These are phyloP conservation scores for Coemansia pectinata DNA, from an alignment of 192 early-diverging fungal species.

Conservation along the genomic window DNA sequence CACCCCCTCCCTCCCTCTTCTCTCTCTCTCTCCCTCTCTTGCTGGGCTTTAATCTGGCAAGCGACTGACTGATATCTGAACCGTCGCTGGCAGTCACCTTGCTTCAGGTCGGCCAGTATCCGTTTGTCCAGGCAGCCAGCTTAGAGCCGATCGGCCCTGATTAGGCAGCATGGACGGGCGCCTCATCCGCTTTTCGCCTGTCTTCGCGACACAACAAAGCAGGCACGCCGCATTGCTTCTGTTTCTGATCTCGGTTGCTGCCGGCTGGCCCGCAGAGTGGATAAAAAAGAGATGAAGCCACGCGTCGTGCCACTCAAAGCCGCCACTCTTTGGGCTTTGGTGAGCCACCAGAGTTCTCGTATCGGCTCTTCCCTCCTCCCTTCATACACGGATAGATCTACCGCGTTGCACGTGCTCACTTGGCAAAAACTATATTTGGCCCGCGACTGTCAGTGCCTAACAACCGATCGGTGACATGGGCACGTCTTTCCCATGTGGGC, in stretches of 20 bases:
- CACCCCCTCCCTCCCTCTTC: background rate
- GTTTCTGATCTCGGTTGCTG: background rate
- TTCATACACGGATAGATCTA: background rate
- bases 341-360: background rate
- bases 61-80: background rate
- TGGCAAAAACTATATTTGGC: background rate
- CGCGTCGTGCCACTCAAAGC: background rate
- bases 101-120: background rate
- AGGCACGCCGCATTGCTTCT: background rate
- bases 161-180: background rate
- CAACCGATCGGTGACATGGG: background rate
- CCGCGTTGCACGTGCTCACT: background rate
- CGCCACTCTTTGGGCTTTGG: background rate
- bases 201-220: background rate
- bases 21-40: background rate
- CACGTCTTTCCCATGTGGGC: background rate
- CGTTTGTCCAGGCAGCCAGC: background rate
- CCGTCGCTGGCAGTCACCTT: background rate
- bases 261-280: background rate
- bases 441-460: background rate
- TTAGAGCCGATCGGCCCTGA: background rate
- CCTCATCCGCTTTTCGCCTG: background rate
- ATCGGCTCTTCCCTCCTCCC: background rate
- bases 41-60: constrained; percentile 6
- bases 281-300: background rate